Base-by-base conservation (phyloP, 306 rosid species). In the Rosa multiflora region DNA sequence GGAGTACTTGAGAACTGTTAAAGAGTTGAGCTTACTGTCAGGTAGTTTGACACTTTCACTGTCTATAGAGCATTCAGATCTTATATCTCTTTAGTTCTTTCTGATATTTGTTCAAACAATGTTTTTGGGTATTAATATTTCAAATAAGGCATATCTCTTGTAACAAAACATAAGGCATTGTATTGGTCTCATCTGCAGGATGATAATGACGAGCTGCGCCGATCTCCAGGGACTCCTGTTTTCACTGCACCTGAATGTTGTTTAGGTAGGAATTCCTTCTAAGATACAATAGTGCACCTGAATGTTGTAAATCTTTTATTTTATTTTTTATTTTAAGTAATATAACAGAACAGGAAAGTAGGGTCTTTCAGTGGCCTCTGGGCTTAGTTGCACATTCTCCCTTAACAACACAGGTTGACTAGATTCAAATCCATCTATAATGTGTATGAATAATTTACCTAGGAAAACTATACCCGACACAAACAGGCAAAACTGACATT, bases 171-270 rank as follows among this genome's bases (percentile, higher is more conserved):
- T 48, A 9, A 32, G 64, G 43, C 70, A 69, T 44, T 49, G 49
- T 51, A 14, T 78, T 77, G 69, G 58, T 67, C 79, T 75, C 74
- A 56, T 86, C 62, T 88, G 89, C 85, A 96, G 99, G 97, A 93
- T 89, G 94, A 89, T 48, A 89, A 91, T 76, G 99, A 96, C 62
- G 91, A 89, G 79, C 97, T 96, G 76, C 98, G 99, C 12, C 91
- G 99, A 47, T 96, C 99, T 77, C 99, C 99, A 8, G 99, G 99
- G 52, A 96, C 99, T 86, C 99, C 99, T 62, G 99, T 96, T 87
- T 96, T 96, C 86, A 96, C 99, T 58, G 99, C 99, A 80, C 98
- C 99, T 26, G 99, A 96, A 81, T 96, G 99, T 75, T 91, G 96
- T 79, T 79, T 93, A 89, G 98, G 99, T 93, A 59, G 74, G 81